Evolutionary conservation across 2,329 filamentous ascomycete genomes (phyloP), one percentile per base, ranked within the genome.

Genomic region (Hypoxylon sp.): DNA sequence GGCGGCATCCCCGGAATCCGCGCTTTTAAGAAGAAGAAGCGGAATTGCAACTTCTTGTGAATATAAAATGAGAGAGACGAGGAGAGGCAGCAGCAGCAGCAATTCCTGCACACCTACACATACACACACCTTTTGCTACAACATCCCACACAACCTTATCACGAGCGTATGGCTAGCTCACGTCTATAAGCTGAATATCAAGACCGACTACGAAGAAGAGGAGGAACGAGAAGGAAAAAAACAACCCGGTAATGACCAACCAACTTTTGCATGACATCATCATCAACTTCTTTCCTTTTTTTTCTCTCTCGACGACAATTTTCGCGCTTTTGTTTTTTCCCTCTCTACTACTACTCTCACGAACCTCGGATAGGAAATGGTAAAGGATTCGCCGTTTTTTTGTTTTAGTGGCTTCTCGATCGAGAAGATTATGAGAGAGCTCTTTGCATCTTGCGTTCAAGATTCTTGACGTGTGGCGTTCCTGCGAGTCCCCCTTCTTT

Each of bases 21-120:
- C 65, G 77, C 79, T 72, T 78, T 84, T 82, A 93, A 90, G 86
- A 91, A 91, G 84, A 96, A 93, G 89, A 94, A 92, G 87, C 90
- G 91, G 83, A 92, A 87, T 80, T 97, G 93, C 85, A 89, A 87
- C 79, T 88, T 95, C 80, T 85, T 97, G 78, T 97, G 88, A 23
- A 23, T 23, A 5, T 2, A 23, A 23, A 23, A 23, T 2, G 23
- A 23, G 88, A 79, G 19, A 67, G 48, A 30, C 23, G 23, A 28
- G 36, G 51, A 32, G 56, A 56, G 21, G 65, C 58, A 28, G 41
- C 46, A 38, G 56, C 5, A 21, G 11, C 7, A 14, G 32, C 32
- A 14, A 14, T 36, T n/a, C 13, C 5, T n/a, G 34, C 34, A 36
- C 13, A 6, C 34, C n/a, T 5, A 41, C 14, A 41, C 5, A 14